Evolutionary conservation across 352 stramenopile species (phyloP).

Genomic region (Phytopythium delawarense): DNA sequence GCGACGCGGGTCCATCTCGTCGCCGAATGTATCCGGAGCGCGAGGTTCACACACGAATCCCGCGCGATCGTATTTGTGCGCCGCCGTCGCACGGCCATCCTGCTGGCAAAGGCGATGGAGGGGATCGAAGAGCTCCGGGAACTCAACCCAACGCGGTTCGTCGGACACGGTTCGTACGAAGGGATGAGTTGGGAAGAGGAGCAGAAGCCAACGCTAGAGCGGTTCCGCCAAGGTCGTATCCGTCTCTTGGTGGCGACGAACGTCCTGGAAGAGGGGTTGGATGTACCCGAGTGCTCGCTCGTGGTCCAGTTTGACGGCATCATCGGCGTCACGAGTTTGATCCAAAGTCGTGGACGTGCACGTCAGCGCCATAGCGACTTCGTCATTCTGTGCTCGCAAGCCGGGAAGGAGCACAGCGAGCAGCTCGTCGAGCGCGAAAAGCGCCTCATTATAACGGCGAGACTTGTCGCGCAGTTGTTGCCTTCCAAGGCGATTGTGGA

Average conservation of each 20-base stretch:
- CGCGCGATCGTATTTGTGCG: conserved; percentile 79
- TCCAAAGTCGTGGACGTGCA: conserved; percentile 71
- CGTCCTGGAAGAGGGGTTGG: conserved; percentile 74
- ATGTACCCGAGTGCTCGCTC: conserved; percentile 73
- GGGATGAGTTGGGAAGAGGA: conserved; percentile 81
- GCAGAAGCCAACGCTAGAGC: conserved; percentile 63
- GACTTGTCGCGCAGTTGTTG: conserved; percentile 28
- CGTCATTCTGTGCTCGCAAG: conserved; percentile 56
- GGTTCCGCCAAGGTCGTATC: conserved; percentile 63
- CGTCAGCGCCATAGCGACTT: conserved; percentile 56
- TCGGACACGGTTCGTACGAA: conserved; percentile 78
- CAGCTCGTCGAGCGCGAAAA: conserved; percentile 55
- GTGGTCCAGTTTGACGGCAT: conserved; percentile 79
- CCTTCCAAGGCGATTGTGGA: conserved; percentile 40
- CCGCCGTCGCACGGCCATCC: conserved; percentile 58
- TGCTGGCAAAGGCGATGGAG: conserved; percentile 64
- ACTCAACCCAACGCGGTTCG: conserved; percentile 71
- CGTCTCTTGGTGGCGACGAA: conserved; percentile 74
- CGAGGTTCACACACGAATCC: conserved; percentile 48
- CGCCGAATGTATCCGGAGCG: conserved; percentile 34
- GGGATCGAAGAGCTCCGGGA: conserved; percentile 39
- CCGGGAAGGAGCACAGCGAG: conserved; percentile 36
- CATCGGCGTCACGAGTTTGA: conserved; percentile 61
- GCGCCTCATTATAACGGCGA: conserved; percentile 34
- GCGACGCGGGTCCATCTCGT: conserved; percentile 54